Conservation (phyloP, 345 rosid genomes). For the Eucalyptus marginata region DNA sequence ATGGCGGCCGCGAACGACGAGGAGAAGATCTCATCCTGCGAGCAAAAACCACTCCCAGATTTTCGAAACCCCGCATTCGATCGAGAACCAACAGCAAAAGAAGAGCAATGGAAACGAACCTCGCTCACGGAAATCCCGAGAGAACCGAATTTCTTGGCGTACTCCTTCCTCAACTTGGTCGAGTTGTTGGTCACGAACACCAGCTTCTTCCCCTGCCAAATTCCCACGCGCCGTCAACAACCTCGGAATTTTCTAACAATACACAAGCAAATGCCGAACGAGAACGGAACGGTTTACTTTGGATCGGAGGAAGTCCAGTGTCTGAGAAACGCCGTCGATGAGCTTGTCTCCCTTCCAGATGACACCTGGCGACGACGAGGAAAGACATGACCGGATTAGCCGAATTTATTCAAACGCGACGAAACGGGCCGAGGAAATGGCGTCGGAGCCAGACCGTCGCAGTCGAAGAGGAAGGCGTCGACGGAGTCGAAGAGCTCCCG, state of each 20-base stretch:
- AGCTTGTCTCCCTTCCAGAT: slow-evolving; percentile 89
- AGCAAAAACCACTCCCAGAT: not conserved
- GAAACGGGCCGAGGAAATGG: too few relatives aligned
- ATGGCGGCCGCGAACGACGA: slow-evolving; percentile 91
- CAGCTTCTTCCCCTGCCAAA: slow-evolving; percentile 60
- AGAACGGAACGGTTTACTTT: slow-evolving; percentile 11
- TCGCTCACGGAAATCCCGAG: slow-evolving; percentile 65
- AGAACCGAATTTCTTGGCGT: slow-evolving; percentile 52
- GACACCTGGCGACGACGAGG: slow-evolving; percentile 59
- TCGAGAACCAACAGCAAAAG: not conserved
- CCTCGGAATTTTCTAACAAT: not conserved
- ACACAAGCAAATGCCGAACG: not conserved
- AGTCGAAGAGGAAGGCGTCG: too few relatives aligned
- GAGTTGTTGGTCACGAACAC: slow-evolving; percentile 87
- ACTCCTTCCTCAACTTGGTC: slow-evolving; percentile 60
- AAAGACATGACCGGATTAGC: too few relatives aligned
- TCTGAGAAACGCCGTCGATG: slow-evolving; percentile 55
- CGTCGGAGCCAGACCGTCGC: too few relatives aligned
- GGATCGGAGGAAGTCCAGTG: slow-evolving; percentile 64
- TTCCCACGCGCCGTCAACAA: not conserved
- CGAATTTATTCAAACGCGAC: too few relatives aligned
- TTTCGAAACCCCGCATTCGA: not conserved
- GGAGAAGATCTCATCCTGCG: slow-evolving; percentile 81
- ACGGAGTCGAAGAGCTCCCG: too few relatives aligned
- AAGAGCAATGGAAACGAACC: slow-evolving; percentile 15